Percentiles rank a stretch among this genome's conserved stretches.
These are phyloP conservation scores for Rhodosporidiobolus odoratus DNA, from an alignment of 768 basidiomycete genomes.

Conservation along the genomic window DNA sequence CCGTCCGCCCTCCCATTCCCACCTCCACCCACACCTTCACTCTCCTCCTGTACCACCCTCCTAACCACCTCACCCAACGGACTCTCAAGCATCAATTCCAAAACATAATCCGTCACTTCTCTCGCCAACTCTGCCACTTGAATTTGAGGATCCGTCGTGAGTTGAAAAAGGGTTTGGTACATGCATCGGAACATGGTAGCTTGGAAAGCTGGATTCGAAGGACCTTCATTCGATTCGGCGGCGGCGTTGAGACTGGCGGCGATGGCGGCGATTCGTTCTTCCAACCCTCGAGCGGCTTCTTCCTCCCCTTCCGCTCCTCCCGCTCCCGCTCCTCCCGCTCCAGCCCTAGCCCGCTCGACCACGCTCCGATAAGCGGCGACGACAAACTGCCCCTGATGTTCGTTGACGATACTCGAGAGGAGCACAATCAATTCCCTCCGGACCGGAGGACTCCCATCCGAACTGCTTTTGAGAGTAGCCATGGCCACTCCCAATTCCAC, in stretches of 20 bases:
- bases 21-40: too few relatives aligned
- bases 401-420: slow-evolving; percentile 85
- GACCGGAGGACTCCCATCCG: slow-evolving; percentile 94
- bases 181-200: slow-evolving; percentile 83
- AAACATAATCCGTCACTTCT: slow-evolving; percentile 85
- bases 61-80: slow-evolving; percentile 32
- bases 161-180: slow-evolving; percentile 62
- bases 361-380: slow-evolving; percentile 95
- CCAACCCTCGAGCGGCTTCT: neutral
- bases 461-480: slow-evolving; percentile 79
- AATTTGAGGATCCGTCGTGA: slow-evolving; percentile 85
- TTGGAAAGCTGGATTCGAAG: slow-evolving; percentile 37
- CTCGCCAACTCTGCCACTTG: slow-evolving; percentile 88
- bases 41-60: slow-evolving; percentile 10
- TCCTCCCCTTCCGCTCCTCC: slow-evolving; percentile 8
- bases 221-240: slow-evolving; percentile 34
- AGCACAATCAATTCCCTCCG: slow-evolving; percentile 87
- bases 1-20: slow-evolving; percentile 30
- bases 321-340: slow-evolving; percentile 8
- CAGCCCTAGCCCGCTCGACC: slow-evolving; percentile 71
- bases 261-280: slow-evolving; percentile 41
- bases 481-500: slow-evolving; percentile 89
- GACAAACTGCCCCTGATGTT: slow-evolving; percentile 94
- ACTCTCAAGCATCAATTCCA: slow-evolving; percentile 62
- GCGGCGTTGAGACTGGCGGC: slow-evolving; percentile 36